Evolutionary conservation across 2,329 filamentous ascomycete species (phyloP).

Genomic region (Lecanicillium sp.): DNA sequence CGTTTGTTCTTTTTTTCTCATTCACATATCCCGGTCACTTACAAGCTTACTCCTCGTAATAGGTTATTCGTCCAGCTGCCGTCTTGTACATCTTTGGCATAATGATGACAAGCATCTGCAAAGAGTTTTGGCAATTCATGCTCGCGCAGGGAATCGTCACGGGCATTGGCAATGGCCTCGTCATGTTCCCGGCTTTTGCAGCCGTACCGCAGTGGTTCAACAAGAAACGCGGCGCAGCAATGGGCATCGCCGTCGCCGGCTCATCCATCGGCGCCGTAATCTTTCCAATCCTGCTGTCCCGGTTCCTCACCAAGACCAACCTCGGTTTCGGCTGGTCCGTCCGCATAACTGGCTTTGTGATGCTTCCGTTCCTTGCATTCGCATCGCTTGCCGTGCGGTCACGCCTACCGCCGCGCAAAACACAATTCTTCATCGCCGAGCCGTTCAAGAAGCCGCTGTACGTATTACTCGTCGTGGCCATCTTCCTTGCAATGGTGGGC

Average conservation of each 20-base stretch:
- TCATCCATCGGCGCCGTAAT: slow-evolving; percentile 61
- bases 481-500: slow-evolving; percentile 51
- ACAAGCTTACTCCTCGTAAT: slow-evolving; percentile 2
- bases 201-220: slow-evolving; percentile 75
- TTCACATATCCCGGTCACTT: not conserved
- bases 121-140: slow-evolving; percentile 46
- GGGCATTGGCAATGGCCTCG: slow-evolving; percentile 48
- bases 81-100: slow-evolving; percentile 28
- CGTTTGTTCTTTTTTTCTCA: not conserved
- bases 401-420: slow-evolving; percentile 38
- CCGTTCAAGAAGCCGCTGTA: slow-evolving; percentile 15
- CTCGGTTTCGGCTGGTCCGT: slow-evolving; percentile 42
- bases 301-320: slow-evolving; percentile 32
- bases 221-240: slow-evolving; percentile 63
- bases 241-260: slow-evolving; percentile 71
- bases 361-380: slow-evolving; percentile 37
- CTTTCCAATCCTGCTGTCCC: slow-evolving; percentile 43
- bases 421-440: slow-evolving; percentile 14
- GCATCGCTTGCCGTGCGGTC: slow-evolving; percentile 40
- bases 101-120: slow-evolving; percentile 35
- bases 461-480: slow-evolving; percentile 46
- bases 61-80: slow-evolving; percentile 13
- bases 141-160: slow-evolving; percentile 46
- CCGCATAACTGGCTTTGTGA: slow-evolving; percentile 41
- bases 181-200: slow-evolving; percentile 51